A percentile compares a stretch with the other conserved stretches of the same genome.
These are phyloP conservation scores for Cladosporium velox DNA, from an alignment of 2,329 filamentous ascomycete genomes.

Conservation along the genomic window DNA sequence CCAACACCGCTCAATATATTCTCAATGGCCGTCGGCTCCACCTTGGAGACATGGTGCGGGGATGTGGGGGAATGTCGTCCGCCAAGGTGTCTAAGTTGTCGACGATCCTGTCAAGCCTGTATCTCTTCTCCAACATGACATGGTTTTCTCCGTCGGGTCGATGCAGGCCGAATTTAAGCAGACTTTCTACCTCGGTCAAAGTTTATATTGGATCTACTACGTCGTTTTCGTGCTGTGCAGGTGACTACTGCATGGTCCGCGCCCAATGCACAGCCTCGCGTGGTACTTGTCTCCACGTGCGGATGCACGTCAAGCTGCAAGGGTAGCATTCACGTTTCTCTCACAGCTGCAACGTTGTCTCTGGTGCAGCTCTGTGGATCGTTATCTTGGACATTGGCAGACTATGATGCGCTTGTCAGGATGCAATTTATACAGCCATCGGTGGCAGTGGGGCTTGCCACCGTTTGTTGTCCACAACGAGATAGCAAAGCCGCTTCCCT, in stretches of 20 bases:
- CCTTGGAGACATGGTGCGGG: constrained; percentile 7
- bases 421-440: background rate
- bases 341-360: background rate
- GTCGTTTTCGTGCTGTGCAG: background rate
- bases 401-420: background rate
- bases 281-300: background rate
- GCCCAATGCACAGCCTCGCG: constrained; percentile 4
- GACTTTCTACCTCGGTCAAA: constrained; percentile 15
- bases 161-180: constrained; percentile 19
- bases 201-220: constrained; percentile 11
- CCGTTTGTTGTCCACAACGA: too few relatives aligned
- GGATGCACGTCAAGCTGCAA: background rate
- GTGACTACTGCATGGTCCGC: background rate
- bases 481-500: too few relatives aligned
- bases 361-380: background rate
- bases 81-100: constrained; percentile 12
- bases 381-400: background rate
- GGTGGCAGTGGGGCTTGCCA: too few relatives aligned
- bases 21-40: constrained; percentile 18
- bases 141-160: constrained; percentile 2
- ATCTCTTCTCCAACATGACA: background rate
- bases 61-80: constrained; percentile 12
- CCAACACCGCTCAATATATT: constrained; percentile 9
- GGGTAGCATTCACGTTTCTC: background rate
- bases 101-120: background rate